Evolutionary conservation across 208 protist species (phyloP).

Genomic region (Crithidia expoeki): DNA sequence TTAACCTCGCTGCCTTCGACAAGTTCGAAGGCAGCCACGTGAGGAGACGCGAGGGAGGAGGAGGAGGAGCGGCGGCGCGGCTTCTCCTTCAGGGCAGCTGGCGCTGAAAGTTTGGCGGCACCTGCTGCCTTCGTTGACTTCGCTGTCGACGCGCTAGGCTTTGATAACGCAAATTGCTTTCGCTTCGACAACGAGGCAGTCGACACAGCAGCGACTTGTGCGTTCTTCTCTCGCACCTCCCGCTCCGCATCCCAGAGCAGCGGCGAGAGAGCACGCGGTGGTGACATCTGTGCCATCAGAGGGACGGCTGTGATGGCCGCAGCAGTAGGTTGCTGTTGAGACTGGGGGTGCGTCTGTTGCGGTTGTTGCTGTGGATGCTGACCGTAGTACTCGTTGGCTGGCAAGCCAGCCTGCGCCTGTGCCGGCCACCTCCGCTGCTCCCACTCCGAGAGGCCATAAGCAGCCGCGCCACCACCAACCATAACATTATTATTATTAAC

Average conservation of each 20-base stretch:
- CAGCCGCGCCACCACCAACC: neutral
- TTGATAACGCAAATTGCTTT: neutral
- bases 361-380: neutral
- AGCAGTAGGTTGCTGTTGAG: neutral
- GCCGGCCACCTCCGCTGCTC: neutral
- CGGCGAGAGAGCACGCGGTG: constrained; percentile 9
- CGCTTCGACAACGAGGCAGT: neutral
- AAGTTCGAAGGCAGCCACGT: constrained; percentile 3
- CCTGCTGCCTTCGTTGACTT: neutral
- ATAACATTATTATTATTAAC: neutral
- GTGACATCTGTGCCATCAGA: neutral
- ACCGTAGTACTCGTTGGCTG: constrained; percentile 10
- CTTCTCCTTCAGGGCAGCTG: neutral
- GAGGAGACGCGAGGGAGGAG: neutral
- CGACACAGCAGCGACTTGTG: neutral
- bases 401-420: constrained; percentile 7
- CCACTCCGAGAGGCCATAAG: neutral
- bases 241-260: constrained; percentile 10
- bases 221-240: constrained; percentile 6
- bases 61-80: neutral
- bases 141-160: neutral
- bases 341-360: neutral
- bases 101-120: neutral
- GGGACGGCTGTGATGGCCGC: neutral
- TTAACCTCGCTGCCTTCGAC: constrained; percentile 3